These are phyloP conservation scores for Chrysosphaeria jannelii DNA, from an alignment of 2,329 filamentous ascomycete genomes.

Conservation along the genomic window DNA sequence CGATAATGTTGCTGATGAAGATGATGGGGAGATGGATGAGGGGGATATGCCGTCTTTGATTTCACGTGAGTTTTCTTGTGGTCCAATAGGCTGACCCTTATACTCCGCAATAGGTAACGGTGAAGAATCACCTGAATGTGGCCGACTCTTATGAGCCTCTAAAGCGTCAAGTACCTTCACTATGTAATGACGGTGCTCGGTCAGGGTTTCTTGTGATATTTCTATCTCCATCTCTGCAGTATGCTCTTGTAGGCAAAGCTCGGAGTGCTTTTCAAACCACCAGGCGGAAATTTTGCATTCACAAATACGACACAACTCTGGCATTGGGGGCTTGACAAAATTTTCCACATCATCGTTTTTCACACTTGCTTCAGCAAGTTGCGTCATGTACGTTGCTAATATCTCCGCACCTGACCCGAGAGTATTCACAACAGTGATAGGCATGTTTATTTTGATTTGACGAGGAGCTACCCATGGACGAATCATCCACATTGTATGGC, in stretches of 20 bases:
- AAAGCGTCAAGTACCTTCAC: constrained; percentile 84
- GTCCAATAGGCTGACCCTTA: constrained; percentile 63
- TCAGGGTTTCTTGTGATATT: constrained; percentile 71
- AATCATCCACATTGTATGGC: constrained; percentile 99
- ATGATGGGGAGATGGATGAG: constrained; percentile 21
- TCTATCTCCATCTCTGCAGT: constrained; percentile 94
- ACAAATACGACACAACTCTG: constrained; percentile 84
- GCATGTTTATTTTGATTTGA: constrained; percentile 88
- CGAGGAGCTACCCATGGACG: constrained; percentile 65
- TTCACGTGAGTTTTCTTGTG: too few relatives aligned
- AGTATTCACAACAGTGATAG: constrained; percentile 65
- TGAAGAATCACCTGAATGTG: constrained; percentile 14
- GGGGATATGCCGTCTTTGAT: too few relatives aligned
- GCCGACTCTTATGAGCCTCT: constrained; percentile 44
- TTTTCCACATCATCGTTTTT: constrained; percentile 43
- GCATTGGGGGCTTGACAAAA: constrained; percentile 49
- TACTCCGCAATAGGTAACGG: constrained; percentile 40
- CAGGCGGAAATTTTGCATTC: constrained; percentile 90
- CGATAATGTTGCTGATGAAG: constrained; percentile 18
- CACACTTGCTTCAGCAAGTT: constrained; percentile 54
- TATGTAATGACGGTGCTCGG: constrained; percentile 78
- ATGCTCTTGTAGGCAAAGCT: constrained; percentile 84
- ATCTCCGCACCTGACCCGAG: constrained; percentile 86
- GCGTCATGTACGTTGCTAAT: constrained; percentile 74
- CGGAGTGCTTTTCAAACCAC: constrained; percentile 99